Conservation (phyloP, 139 green algal species). For the Chlorella sp. region DNA sequence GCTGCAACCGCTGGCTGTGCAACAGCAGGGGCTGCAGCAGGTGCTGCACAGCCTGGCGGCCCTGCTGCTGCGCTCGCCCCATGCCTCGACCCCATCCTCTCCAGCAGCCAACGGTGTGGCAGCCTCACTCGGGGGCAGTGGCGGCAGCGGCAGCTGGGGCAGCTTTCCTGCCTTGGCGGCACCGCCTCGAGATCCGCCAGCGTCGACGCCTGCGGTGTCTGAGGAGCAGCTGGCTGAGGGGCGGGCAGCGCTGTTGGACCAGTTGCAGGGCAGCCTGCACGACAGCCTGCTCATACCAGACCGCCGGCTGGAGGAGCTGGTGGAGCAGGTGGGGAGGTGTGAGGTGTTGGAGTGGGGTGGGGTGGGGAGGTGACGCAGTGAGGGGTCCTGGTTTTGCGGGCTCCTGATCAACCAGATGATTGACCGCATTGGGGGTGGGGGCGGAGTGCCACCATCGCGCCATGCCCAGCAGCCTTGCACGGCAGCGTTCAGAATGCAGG, state of each 20-base stretch:
- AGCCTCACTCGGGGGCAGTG: background rate
- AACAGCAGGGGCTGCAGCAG: constrained; percentile 33
- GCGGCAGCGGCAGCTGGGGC: background rate
- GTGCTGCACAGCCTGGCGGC: constrained; percentile 55
- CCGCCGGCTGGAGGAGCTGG: constrained; percentile 71
- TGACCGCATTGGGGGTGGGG: too few species aligned
- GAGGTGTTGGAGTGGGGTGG: too few species aligned
- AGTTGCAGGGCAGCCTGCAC: constrained; percentile 48
- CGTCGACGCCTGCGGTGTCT: too few species aligned
- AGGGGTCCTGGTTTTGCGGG: too few species aligned
- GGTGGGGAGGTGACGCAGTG: too few species aligned
- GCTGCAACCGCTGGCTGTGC: constrained; percentile 56
- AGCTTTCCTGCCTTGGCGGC: background rate
- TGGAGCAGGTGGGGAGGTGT: constrained; percentile 66
- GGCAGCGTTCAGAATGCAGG: background rate
- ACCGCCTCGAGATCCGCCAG: too few species aligned
- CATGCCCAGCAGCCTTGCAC: background rate
- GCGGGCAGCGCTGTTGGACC: constrained; percentile 43
- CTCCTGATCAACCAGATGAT: too few species aligned
- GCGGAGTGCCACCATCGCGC: too few species aligned
- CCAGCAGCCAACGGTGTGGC: background rate
- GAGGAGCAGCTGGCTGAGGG: constrained; percentile 6
- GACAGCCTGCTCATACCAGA: constrained; percentile 76
- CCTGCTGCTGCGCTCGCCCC: constrained; percentile 2
- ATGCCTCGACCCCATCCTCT: constrained; percentile 1